Evolutionary conservation across 1,139 yeast genomes (phyloP).

Genomic region (Chernovozyma aurita): DNA sequence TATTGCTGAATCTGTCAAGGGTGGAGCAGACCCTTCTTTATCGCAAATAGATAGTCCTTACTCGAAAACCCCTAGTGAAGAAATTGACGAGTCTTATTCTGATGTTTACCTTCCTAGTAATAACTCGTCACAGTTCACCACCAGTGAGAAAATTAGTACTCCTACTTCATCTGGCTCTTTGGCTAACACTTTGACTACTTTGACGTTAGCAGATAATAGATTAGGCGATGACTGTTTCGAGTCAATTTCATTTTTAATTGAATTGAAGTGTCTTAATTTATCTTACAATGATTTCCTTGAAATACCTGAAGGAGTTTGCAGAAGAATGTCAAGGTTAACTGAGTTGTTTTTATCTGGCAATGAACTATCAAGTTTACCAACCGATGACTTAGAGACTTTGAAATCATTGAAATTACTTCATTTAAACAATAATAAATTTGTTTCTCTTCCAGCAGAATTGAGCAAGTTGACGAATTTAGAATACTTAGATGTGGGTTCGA

Average conservation of each 20-base stretch:
- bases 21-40: background rate
- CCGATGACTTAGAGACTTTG: constrained; percentile 73
- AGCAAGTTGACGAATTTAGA: constrained; percentile 62
- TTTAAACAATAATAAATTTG: constrained; percentile 80
- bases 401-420: constrained; percentile 56
- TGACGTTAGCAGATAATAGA: constrained; percentile 80
- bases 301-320: constrained; percentile 67
- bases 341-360: constrained; percentile 86
- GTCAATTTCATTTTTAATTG: constrained; percentile 54
- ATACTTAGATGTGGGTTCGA: constrained; percentile 87
- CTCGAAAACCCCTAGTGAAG: background rate
- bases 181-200: constrained; percentile 8
- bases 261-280: constrained; percentile 63
- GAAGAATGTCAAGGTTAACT: constrained; percentile 52
- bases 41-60: background rate
- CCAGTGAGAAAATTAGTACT: background rate
- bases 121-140: background rate
- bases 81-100: background rate
- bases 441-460: constrained; percentile 85
- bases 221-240: constrained; percentile 76
- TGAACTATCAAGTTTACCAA: constrained; percentile 70
- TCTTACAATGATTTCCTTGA: constrained; percentile 84
- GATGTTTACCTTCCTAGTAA: background rate
- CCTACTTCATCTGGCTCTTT: background rate
- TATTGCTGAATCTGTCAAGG: constrained; percentile 6